Percentiles rank a stretch among this genome's conserved stretches.
phyloP scores from a whole-genome alignment of 2,329 filamentous ascomycete genomes.

The Akanthomyces lecanii region DNA sequence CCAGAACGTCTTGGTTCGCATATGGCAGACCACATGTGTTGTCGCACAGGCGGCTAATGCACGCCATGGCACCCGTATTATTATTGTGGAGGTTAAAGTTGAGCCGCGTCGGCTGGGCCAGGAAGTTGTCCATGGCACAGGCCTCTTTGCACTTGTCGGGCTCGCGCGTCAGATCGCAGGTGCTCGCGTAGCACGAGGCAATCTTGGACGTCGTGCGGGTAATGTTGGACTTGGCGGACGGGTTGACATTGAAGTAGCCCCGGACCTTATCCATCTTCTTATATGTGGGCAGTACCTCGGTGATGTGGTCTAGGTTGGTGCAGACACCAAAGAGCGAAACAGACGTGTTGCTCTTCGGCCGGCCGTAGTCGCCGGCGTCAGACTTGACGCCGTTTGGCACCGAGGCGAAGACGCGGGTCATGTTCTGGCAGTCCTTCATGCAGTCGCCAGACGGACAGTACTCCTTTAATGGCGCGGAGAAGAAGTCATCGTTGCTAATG shows the following conservation, averaged over 20 bases:
- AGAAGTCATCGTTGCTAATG: conserved; percentile 1
- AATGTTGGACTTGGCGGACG: not conserved
- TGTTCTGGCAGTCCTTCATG: conserved; percentile 2
- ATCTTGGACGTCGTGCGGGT: not conserved
- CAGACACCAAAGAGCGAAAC: not conserved
- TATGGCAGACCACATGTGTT: conserved; percentile 2
- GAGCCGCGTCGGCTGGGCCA: not conserved
- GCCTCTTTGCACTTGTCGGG: conserved; percentile 6
- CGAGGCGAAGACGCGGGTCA: conserved; percentile 4
- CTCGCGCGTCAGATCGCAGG: conserved; percentile 3
- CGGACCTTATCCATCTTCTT: not conserved
- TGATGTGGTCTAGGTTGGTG: not conserved
- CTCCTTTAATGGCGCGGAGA: not conserved
- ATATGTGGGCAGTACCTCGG: not conserved
- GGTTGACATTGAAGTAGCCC: not conserved
- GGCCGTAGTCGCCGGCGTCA: not conserved
- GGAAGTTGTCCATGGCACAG: conserved; percentile 3
- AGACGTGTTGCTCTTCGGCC: not conserved
- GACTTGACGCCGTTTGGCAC: not conserved
- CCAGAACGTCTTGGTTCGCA: conserved; percentile 2
- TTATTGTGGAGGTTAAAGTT: not conserved
- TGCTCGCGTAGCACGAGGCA: conserved; percentile 10
- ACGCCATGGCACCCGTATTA: conserved; percentile 1
- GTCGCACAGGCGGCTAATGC: conserved; percentile 4
- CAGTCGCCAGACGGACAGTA: not conserved